A percentile compares a stretch with the other conserved stretches of the same genome.
phyloP scores from a whole-genome alignment of 768 basidiomycete species.

The Suillus occidentalis region DNA sequence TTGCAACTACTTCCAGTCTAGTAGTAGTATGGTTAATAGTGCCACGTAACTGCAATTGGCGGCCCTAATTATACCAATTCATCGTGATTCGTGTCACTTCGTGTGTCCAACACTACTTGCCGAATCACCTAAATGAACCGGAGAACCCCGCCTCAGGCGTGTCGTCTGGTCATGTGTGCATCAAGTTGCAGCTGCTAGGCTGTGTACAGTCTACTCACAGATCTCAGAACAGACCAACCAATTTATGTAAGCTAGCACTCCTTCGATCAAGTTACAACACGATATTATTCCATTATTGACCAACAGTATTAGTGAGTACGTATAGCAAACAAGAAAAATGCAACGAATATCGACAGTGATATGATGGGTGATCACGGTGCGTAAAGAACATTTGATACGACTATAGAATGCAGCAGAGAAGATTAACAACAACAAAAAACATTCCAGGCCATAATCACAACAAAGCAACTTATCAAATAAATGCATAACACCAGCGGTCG shows the following conservation, averaged over 20 bases:
- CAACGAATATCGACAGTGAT: conserved; percentile 15
- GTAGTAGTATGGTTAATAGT: not conserved
- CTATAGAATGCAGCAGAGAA: conserved; percentile 7
- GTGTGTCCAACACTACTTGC: not conserved
- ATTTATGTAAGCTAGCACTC: too few species aligned
- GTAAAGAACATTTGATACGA: conserved; percentile 17
- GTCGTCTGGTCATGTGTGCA: too few species aligned
- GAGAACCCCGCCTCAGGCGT: too few species aligned
- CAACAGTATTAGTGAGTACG: conserved; percentile 25
- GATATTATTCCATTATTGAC: conserved; percentile 17
- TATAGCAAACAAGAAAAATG: conserved; percentile 18
- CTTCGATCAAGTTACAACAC: not conserved
- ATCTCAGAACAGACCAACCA: too few species aligned
- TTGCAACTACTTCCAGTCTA: not conserved
- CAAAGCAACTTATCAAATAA: conserved; percentile 14
- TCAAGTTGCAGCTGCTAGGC: too few species aligned
- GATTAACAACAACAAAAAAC: conserved; percentile 4
- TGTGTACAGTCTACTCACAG: too few species aligned
- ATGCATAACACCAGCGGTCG: conserved; percentile 8
- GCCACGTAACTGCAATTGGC: not conserved
- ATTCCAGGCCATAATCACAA: conserved; percentile 4
- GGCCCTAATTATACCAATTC: not conserved
- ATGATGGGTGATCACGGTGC: conserved; percentile 1
- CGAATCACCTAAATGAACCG: not conserved
- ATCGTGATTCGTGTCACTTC: too few species aligned